Conservation (phyloP, 2,329 filamentous ascomycete genomes). For the Hortaea werneckii region DNA sequence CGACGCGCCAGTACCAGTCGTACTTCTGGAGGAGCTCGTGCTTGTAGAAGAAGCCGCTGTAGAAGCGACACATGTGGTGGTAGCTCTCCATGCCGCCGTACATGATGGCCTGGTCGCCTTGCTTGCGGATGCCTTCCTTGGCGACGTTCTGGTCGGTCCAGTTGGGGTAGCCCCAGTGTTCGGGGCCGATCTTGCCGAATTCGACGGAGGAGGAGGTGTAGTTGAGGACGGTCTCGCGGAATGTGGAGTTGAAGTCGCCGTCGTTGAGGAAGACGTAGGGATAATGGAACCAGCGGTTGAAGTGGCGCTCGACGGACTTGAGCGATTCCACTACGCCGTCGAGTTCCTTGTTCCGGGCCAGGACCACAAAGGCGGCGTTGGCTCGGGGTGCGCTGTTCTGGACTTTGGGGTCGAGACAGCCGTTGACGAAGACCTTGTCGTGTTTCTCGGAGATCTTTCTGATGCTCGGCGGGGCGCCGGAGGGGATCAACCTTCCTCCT, state of each 20-base stretch:
- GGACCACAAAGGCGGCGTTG: slow-evolving; percentile 90
- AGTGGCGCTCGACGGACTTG: slow-evolving; percentile 96
- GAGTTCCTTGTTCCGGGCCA: slow-evolving; percentile 91
- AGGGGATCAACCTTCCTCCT: slow-evolving; percentile 75
- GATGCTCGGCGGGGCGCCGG: slow-evolving; percentile 78
- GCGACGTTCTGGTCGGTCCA: slow-evolving; percentile 93
- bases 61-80: slow-evolving; percentile 98
- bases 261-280: slow-evolving; percentile 98
- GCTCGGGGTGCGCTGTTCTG: slow-evolving; percentile 64
- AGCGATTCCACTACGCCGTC: slow-evolving; percentile 93
- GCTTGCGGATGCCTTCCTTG: slow-evolving; percentile 90
- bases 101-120: slow-evolving; percentile 96
- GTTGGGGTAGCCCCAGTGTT: slow-evolving; percentile 94
- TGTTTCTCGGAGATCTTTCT: slow-evolving; percentile 90
- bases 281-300: slow-evolving; percentile 98
- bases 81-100: slow-evolving; percentile 98
- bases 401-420: slow-evolving; percentile 64
- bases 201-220: slow-evolving; percentile 83
- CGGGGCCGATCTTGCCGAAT: slow-evolving; percentile 83
- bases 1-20: slow-evolving; percentile 98
- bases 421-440: slow-evolving; percentile 90
- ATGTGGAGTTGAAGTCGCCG: slow-evolving; percentile 88
- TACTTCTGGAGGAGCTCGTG: slow-evolving; percentile 91
- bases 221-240: slow-evolving; percentile 78
- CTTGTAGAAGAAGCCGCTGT: slow-evolving; percentile 99